A percentile compares a stretch with the other conserved stretches of the same genome.
phyloP scores from a whole-genome alignment of 805 yeast species.

The Metschnikowia vanudenii region DNA sequence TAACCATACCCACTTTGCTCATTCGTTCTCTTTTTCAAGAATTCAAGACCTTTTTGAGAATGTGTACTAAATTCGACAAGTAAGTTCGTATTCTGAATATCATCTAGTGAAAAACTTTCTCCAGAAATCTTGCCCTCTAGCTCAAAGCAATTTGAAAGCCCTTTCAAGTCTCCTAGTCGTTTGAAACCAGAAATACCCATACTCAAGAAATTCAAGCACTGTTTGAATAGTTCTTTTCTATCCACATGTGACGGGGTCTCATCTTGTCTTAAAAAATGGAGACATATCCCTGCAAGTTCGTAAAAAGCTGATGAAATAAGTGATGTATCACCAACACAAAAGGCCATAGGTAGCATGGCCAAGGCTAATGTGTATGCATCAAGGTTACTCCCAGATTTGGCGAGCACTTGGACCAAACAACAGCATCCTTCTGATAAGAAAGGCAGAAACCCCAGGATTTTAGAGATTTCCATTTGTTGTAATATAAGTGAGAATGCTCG shows the following conservation, averaged over 20 bases:
- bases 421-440: constrained; percentile 48
- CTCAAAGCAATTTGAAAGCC: constrained; percentile 40
- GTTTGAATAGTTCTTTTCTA: constrained; percentile 25
- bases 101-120: constrained; percentile 6
- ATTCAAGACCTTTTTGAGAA: constrained; percentile 15
- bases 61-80: constrained; percentile 15
- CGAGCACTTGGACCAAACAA: constrained; percentile 45
- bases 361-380: constrained; percentile 46
- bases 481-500: constrained; percentile 51
- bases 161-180: constrained; percentile 34
- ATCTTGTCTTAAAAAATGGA: constrained; percentile 12
- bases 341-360: constrained; percentile 44
- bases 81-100: constrained; percentile 9
- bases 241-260: background rate
- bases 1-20: constrained; percentile 15
- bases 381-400: constrained; percentile 37
- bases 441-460: constrained; percentile 44
- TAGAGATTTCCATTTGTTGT: constrained; percentile 50
- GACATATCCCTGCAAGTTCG: constrained; percentile 31
- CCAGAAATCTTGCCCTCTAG: constrained; percentile 28
- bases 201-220: constrained; percentile 39
- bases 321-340: constrained; percentile 40
- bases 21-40: constrained; percentile 10
- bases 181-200: constrained; percentile 46
- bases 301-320: constrained; percentile 35